Percentiles rank a stretch among this genome's conserved stretches.
Conservation (phyloP, 2,329 filamentous ascomycete genomes). For the Aaosphaeria arxii region DNA sequence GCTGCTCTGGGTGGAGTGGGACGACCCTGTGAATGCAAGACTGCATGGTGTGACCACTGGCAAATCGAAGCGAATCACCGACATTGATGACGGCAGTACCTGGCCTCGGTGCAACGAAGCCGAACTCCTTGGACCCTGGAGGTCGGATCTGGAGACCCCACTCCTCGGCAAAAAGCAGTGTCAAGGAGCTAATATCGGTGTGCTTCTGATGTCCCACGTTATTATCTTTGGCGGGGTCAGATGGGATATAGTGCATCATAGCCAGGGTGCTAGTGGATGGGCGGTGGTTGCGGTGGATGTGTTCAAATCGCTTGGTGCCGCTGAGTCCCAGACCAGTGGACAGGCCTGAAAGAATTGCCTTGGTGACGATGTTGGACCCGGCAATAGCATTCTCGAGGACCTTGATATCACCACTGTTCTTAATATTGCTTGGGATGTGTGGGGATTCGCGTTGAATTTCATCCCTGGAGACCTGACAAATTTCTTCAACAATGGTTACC, state of each 20-base stretch:
- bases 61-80: slow-evolving; percentile 58
- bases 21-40: slow-evolving; percentile 59
- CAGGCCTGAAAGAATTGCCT: slow-evolving; percentile 49
- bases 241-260: slow-evolving; percentile 34
- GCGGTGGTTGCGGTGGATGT: slow-evolving; percentile 28
- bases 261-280: slow-evolving; percentile 30
- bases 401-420: slow-evolving; percentile 24
- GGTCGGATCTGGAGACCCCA: slow-evolving; percentile 58
- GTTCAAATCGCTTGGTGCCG: slow-evolving; percentile 25
- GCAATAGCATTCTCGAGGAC: slow-evolving; percentile 26
- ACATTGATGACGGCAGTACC: slow-evolving; percentile 58
- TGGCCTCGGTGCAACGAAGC: slow-evolving; percentile 48
- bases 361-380: slow-evolving; percentile 27
- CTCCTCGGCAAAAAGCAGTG: slow-evolving; percentile 49
- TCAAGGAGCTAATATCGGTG: slow-evolving; percentile 30
- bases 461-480: slow-evolving; percentile 19
- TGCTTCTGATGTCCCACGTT: slow-evolving; percentile 31
- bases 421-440: slow-evolving; percentile 20
- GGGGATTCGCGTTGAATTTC: slow-evolving; percentile 27
- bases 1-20: slow-evolving; percentile 50
- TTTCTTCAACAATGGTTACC: too few species aligned
- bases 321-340: slow-evolving; percentile 23
- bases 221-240: slow-evolving; percentile 14
- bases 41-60: slow-evolving; percentile 52
- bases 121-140: slow-evolving; percentile 39